Evolutionary conservation across 352 stramenopile genomes (phyloP).

Genomic region (Phytophthora brassicae): DNA sequence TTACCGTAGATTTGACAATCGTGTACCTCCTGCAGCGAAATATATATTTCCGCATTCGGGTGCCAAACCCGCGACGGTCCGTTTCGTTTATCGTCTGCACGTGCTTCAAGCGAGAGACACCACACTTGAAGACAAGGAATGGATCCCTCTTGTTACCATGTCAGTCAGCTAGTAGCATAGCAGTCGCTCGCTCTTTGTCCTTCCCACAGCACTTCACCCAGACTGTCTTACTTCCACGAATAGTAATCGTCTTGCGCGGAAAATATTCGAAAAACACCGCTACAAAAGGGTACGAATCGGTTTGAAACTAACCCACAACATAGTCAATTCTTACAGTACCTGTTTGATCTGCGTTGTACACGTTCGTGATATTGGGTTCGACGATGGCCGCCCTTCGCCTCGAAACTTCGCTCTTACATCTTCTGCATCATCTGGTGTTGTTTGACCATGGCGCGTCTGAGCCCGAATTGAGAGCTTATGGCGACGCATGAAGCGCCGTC

Average conservation of each 20-base stretch:
- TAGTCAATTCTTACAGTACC: neutral
- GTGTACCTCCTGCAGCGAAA: no score
- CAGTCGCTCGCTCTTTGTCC: neutral
- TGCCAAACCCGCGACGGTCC: no score
- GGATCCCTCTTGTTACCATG: neutral
- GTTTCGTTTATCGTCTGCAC: no score
- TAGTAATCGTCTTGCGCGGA: neutral
- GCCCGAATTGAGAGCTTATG: conserved; percentile 6
- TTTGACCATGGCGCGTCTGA: neutral
- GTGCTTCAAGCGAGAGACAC: no score
- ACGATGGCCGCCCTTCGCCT: conserved; percentile 1
- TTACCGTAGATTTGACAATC: no score
- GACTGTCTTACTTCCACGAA: neutral
- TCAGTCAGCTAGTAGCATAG: neutral
- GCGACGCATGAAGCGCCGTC: neutral
- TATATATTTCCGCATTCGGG: no score
- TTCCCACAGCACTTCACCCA: neutral
- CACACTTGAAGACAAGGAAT: neutral
- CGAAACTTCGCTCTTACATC: neutral
- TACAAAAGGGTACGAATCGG: neutral
- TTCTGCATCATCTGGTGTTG: conserved; percentile 7
- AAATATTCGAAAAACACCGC: conserved; percentile 15
- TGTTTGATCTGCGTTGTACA: conserved; percentile 11
- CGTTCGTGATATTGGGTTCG: neutral
- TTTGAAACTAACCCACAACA: neutral